phyloP scores from a whole-genome alignment of 441 rosid genomes.

The Erysimum pusillum region DNA sequence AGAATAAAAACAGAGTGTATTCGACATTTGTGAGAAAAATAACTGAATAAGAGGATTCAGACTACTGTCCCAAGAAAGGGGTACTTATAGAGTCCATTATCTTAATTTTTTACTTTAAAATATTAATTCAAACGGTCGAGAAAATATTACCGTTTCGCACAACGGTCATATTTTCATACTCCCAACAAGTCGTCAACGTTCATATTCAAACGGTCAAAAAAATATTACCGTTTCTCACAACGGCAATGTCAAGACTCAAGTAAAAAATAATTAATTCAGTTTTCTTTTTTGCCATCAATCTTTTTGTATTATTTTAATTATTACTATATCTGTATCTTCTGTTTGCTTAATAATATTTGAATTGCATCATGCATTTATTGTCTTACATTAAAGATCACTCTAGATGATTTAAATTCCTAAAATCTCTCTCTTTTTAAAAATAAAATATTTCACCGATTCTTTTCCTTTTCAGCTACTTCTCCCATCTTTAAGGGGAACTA shows the following conservation, averaged over 20 bases:
- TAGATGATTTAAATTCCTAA: neutral
- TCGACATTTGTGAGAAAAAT: neutral
- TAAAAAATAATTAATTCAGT: too few relatives aligned
- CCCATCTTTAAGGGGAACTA: too few relatives aligned
- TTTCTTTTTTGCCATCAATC: too few relatives aligned
- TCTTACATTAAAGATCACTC: neutral
- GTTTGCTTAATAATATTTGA: too few relatives aligned
- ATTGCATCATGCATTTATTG: too few relatives aligned
- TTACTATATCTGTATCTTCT: too few relatives aligned
- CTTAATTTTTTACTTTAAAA: neutral
- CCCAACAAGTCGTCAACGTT: too few relatives aligned
- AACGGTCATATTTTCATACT: too few relatives aligned
- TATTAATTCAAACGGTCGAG: neutral
- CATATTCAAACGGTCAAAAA: neutral
- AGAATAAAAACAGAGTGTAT: neutral
- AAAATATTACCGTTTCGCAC: too few relatives aligned
- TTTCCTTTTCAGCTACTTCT: neutral
- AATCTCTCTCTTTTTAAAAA: too few relatives aligned
- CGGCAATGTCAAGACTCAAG: neutral
- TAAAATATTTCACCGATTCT: too few relatives aligned
- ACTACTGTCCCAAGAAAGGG: neutral
- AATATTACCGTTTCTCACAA: neutral
- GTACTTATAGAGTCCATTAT: neutral
- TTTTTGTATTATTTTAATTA: too few relatives aligned
- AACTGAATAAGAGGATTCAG: neutral